A percentile compares a stretch with the other conserved stretches of the same genome.
These are phyloP conservation scores for Pythium utonaiense DNA, from an alignment of 352 stramenopile genomes.

Conservation along the genomic window DNA sequence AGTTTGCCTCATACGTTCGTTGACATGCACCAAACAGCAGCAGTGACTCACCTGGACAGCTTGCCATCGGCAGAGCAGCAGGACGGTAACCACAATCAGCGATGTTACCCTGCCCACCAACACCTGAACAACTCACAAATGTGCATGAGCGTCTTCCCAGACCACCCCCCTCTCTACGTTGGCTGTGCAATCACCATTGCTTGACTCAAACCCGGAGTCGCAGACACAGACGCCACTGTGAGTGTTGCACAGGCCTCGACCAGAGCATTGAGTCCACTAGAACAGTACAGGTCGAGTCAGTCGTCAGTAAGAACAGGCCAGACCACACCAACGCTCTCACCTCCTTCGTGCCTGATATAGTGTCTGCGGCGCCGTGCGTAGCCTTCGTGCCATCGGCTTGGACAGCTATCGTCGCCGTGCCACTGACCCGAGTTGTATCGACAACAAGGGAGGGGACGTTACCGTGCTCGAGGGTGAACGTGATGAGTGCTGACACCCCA, in stretches of 20 bases:
- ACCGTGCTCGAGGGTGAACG: conserved; percentile 67
- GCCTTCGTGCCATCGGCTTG: conserved; percentile 35
- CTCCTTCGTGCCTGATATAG: conserved; percentile 58
- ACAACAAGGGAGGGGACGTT: conserved; percentile 48
- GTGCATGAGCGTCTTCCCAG: not conserved
- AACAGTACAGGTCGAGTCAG: not conserved
- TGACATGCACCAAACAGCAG: not conserved
- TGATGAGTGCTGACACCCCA: conserved; percentile 59
- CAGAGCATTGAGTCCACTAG: conserved; percentile 65
- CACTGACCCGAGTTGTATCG: conserved; percentile 25
- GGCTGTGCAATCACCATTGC: conserved; percentile 36
- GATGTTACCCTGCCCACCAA: conserved; percentile 18
- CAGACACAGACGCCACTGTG: conserved; percentile 49
- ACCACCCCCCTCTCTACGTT: too few species aligned
- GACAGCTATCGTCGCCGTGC: conserved; percentile 33
- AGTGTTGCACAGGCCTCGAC: conserved; percentile 50
- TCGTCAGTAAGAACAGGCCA: not conserved
- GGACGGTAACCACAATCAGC: conserved; percentile 37
- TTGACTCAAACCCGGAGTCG: conserved; percentile 41
- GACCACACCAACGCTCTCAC: conserved; percentile 15
- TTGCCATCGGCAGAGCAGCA: conserved; percentile 31
- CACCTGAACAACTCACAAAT: conserved; percentile 6
- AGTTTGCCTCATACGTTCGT: too few species aligned
- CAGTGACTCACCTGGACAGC: conserved; percentile 32
- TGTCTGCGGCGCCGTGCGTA: conserved; percentile 32